Evolutionary conservation across 345 rosid species (phyloP).

Genomic region (Conringia planisiliqua): DNA sequence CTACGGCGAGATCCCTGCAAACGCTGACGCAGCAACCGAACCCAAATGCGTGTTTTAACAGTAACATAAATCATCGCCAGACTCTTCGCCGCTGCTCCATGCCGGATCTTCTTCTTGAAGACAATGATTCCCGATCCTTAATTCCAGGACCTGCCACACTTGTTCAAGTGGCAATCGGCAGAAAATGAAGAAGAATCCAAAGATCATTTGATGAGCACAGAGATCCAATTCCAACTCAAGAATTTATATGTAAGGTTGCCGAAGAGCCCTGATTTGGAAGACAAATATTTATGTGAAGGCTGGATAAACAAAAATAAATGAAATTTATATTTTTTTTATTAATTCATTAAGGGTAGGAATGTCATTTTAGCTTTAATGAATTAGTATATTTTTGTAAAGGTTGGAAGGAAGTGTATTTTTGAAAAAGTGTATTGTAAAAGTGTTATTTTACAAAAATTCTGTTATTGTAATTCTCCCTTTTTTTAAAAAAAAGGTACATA

Average conservation of each 20-base stretch:
- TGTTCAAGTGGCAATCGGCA: constrained; percentile 62
- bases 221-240: constrained; percentile 63
- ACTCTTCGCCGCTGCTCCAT: constrained; percentile 28
- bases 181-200: constrained; percentile 32
- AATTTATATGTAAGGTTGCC: constrained; percentile 59
- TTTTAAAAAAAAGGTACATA: no score
- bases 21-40: not conserved
- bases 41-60: constrained; percentile 6
- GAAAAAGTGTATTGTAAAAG: no score
- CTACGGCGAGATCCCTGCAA: constrained; percentile 11
- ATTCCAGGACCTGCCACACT: constrained; percentile 78
- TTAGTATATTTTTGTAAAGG: no score
- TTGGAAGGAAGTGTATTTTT: no score
- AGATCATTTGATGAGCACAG: constrained; percentile 20
- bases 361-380: no score
- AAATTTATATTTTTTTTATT: no score
- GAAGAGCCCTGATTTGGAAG: constrained; percentile 50
- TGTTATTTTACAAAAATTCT: no score
- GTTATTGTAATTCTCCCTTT: no score
- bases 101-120: not conserved
- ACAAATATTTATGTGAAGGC: constrained; percentile 50
- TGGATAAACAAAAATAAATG: no score
- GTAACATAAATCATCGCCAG: not conserved
- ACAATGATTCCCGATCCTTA: constrained; percentile 15
- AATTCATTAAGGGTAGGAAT: no score